Evolutionary conservation across 2,329 filamentous ascomycete genomes (phyloP).

Genomic region (Acephala macrosclerotiorum): DNA sequence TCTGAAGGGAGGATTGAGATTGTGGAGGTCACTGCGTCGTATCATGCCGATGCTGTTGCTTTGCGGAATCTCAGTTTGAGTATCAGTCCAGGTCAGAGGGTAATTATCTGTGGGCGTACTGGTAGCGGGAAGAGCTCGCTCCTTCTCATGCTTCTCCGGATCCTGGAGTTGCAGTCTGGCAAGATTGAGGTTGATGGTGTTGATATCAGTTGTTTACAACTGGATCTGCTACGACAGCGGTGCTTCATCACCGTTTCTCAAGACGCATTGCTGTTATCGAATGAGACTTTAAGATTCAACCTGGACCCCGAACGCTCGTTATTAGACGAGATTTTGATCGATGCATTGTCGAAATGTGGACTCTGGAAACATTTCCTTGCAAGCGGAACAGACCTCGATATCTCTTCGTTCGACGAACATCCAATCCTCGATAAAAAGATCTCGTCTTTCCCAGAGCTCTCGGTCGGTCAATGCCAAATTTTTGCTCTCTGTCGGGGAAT

Average conservation of each 20-base stretch:
- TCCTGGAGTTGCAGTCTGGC: slow-evolving; percentile 52
- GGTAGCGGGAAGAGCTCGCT: slow-evolving; percentile 53
- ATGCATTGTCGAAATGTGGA: slow-evolving; percentile 19
- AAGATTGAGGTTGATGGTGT: slow-evolving; percentile 52
- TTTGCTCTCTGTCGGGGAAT: slow-evolving; percentile 56
- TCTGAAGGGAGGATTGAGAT: slow-evolving; percentile 44
- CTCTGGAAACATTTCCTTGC: slow-evolving; percentile 25
- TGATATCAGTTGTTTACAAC: slow-evolving; percentile 48
- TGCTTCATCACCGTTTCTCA: slow-evolving; percentile 51
- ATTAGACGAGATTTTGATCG: slow-evolving; percentile 33
- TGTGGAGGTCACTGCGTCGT: slow-evolving; percentile 41
- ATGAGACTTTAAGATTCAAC: slow-evolving; percentile 44
- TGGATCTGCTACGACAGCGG: slow-evolving; percentile 45
- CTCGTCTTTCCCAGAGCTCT: slow-evolving; percentile 41
- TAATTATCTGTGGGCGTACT: slow-evolving; percentile 61
- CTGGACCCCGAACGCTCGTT: slow-evolving; percentile 36
- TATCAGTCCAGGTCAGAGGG: slow-evolving; percentile 56
- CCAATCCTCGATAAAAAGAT: slow-evolving; percentile 40
- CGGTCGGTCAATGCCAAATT: slow-evolving; percentile 54
- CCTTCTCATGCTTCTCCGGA: slow-evolving; percentile 55
- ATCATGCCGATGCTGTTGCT: slow-evolving; percentile 27
- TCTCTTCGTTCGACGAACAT: slow-evolving; percentile 19
- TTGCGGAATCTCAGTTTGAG: slow-evolving; percentile 49
- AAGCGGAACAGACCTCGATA: neutral
- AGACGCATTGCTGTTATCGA: slow-evolving; percentile 48